Evolutionary conservation across 1,284 basidiomycete genomes (phyloP), one percentile per base, ranked within the genome.

Genomic region (Ceratobasidium sp.): DNA sequence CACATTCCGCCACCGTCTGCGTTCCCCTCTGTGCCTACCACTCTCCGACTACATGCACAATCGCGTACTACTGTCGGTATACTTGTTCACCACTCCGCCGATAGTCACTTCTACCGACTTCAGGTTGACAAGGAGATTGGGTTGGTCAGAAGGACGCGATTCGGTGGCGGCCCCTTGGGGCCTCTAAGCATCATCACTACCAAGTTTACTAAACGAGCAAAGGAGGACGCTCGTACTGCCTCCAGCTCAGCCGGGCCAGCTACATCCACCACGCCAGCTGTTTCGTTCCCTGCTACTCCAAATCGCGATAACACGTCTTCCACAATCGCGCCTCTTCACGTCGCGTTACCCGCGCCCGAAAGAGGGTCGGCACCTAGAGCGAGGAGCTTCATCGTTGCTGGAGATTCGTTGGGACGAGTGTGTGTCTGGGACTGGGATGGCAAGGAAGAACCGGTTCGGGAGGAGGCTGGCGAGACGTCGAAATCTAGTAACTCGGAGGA

Each of bases 391-490:
- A 70, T 82, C 0, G 87, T 88, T 74, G 88, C 88, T 0, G 86
- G 88, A 69, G 81, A 81, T 28, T 78, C 80, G 1, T 83, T 84
- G 33, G 86, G 86, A 1, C 76, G 76, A 38, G 69, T 80, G 8
- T 77, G 75, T 72, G 80, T 91, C 23, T 92, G 88, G 77, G 82
- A 85, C 46, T 89, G 86, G 87, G 77, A 79, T 56, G 70, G 75
- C 1, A 70, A 46, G 5, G 61, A 44, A 28, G 56, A 42, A 2
- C 4, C 42, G 4, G 16, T 25, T 38, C 21, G 25, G n/a, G 42
- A 23, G 28, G 51, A 40, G 40, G 11, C n/a, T 21, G 51, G 7
- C 51, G 11, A 30, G 3, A n/a, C 30, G n/a, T 25, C 44, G 3
- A 30, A 48, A 28, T 14, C 54, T 5, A 36, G 48, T 30, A 12